Evolutionary conservation across 257 asterid genomes (phyloP).

Genomic region (Striga asiatica): DNA sequence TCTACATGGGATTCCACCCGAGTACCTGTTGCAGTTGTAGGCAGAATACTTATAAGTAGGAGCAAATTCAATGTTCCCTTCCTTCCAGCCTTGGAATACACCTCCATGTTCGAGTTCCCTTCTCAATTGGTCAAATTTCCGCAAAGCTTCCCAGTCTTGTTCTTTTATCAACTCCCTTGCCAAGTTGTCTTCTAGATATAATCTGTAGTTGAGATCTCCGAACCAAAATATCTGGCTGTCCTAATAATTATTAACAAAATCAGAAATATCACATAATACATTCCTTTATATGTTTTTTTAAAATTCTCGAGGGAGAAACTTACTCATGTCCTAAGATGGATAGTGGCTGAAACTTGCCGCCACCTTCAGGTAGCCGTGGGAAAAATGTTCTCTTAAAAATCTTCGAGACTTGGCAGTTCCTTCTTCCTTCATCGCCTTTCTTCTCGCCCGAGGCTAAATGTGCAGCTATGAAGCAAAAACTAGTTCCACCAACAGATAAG

Average conservation of each 20-base stretch:
- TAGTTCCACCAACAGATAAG: slow-evolving; percentile 61
- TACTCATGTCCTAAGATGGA: slow-evolving; percentile 90
- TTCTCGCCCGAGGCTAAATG: slow-evolving; percentile 96
- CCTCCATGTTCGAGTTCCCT: slow-evolving; percentile 71
- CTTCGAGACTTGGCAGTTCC: slow-evolving; percentile 74
- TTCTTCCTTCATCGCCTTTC: slow-evolving; percentile 81
- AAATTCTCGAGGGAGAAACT: slow-evolving; percentile 29
- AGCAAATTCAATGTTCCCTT: slow-evolving; percentile 80
- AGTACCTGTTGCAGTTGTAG: slow-evolving; percentile 60
- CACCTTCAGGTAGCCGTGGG: slow-evolving; percentile 41
- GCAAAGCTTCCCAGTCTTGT: slow-evolving; percentile 67
- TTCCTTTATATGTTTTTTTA: too few species aligned
- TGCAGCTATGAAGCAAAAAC: slow-evolving; percentile 83
- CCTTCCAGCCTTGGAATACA: slow-evolving; percentile 86
- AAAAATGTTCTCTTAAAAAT: slow-evolving; percentile 71
- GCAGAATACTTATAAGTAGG: slow-evolving; percentile 86
- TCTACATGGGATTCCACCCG: slow-evolving; percentile 67
- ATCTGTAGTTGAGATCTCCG: slow-evolving; percentile 95
- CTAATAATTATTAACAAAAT: too few species aligned
- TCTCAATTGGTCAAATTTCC: slow-evolving; percentile 67
- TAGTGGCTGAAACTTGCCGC: slow-evolving; percentile 35
- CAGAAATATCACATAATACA: too few species aligned
- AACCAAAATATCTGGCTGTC: slow-evolving; percentile 92
- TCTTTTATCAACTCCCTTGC: slow-evolving; percentile 64
- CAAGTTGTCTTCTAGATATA: slow-evolving; percentile 63